Conservation (phyloP, 2,329 filamentous ascomycete species). For the Phaeophleospora eucalypticola region DNA sequence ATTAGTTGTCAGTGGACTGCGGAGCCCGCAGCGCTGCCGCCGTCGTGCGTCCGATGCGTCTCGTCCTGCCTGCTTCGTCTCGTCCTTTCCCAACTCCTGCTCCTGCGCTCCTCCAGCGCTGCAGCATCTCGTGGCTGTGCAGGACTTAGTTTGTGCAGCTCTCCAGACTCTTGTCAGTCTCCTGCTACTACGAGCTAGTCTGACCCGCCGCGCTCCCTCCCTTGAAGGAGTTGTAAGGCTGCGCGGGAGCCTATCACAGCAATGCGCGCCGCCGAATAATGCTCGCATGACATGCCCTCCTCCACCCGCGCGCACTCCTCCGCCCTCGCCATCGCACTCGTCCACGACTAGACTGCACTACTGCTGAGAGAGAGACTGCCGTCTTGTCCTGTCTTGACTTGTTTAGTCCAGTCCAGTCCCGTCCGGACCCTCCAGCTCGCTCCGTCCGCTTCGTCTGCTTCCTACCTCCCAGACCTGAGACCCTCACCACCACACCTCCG, state of each 20-base stretch:
- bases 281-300: constrained; percentile 16
- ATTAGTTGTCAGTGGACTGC: too few species aligned
- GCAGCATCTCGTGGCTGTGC: not conserved
- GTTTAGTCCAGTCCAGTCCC: not conserved
- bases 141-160: too few species aligned
- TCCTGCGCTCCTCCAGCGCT: not conserved
- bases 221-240: constrained; percentile 12
- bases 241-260: not conserved
- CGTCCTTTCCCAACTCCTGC: not conserved
- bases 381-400: too few species aligned
- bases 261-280: constrained; percentile 14
- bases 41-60: not conserved
- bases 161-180: too few species aligned
- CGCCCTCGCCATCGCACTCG: too few species aligned
- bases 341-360: too few species aligned
- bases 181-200: too few species aligned
- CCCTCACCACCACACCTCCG: too few species aligned
- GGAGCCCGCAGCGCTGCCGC: too few species aligned
- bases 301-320: not conserved
- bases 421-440: not conserved
- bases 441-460: too few species aligned
- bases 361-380: too few species aligned
- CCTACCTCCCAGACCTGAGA: too few species aligned
- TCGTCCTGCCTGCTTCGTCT: not conserved
- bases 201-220: not conserved